Percentiles rank a stretch among this genome's conserved stretches.
phyloP scores from a whole-genome alignment of 2,329 filamentous ascomycete species.

The Nothopassalora personata region DNA sequence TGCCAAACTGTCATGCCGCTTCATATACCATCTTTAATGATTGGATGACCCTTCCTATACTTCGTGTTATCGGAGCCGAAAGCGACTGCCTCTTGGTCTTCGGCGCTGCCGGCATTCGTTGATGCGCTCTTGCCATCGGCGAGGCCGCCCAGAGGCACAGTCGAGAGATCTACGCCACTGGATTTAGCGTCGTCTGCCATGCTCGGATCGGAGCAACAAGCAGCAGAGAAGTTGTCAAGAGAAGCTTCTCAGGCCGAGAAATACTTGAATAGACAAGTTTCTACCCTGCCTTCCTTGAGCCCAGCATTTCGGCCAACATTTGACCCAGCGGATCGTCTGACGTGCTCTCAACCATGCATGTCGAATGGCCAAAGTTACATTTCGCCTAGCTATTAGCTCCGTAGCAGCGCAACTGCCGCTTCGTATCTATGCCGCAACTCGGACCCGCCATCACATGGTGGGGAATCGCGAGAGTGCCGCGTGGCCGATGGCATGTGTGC shows the following conservation, averaged over 20 bases:
- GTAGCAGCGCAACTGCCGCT: not conserved
- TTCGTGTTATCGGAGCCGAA: not conserved
- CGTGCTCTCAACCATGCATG: slow-evolving; percentile 1
- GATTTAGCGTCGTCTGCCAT: not conserved
- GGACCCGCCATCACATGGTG: not conserved
- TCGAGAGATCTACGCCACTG: not conserved
- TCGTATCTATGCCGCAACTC: not conserved
- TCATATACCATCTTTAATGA: slow-evolving; percentile 3
- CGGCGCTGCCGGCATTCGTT: not conserved
- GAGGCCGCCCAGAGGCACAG: not conserved
- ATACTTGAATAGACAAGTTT: not conserved
- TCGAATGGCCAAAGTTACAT: slow-evolving; percentile 4
- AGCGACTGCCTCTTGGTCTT: not conserved
- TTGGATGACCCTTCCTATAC: slow-evolving; percentile 1
- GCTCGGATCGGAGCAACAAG: not conserved
- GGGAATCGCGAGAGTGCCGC: not conserved
- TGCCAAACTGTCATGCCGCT: not conserved
- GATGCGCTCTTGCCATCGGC: not conserved
- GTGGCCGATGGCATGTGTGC: not conserved
- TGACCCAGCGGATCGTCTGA: not conserved
- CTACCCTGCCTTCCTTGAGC: not conserved
- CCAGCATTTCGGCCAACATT: not conserved
- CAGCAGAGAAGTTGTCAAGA: not conserved
- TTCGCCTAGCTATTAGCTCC: not conserved
- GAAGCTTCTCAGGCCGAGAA: not conserved